Evolutionary conservation across 352 stramenopile species (phyloP).

Genomic region (Phytophthora cryptogea): DNA sequence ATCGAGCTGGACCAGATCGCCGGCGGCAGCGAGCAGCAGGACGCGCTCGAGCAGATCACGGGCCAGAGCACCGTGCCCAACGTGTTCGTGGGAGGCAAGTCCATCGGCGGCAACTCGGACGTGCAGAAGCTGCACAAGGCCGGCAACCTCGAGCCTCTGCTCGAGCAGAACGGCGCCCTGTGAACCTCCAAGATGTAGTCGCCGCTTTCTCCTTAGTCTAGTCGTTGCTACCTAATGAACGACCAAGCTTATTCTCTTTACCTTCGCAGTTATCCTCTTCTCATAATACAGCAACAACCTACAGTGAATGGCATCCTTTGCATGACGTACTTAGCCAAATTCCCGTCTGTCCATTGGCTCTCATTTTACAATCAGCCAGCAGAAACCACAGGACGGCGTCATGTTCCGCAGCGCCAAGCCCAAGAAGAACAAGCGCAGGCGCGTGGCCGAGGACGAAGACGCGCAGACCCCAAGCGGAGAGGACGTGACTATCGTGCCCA

Average conservation of each 20-base stretch:
- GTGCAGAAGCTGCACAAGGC: conserved; percentile 85
- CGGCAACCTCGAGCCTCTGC: conserved; percentile 90
- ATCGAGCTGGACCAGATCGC: conserved; percentile 66
- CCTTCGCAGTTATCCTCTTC: neutral
- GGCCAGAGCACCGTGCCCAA: conserved; percentile 97
- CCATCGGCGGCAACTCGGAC: conserved; percentile 96
- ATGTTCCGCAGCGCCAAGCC: conserved; percentile 47
- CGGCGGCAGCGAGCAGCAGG: conserved; percentile 59
- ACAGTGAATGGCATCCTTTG: too few species aligned
- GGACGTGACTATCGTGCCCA: conserved; percentile 10
- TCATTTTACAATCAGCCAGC: conserved; percentile 4
- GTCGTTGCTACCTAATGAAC: conserved; percentile 14
- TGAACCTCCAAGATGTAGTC: conserved; percentile 32
- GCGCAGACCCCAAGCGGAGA: conserved; percentile 7
- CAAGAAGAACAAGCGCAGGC: conserved; percentile 52
- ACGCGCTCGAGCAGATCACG: conserved; percentile 65
- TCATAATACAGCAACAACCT: neutral
- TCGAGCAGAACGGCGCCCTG: conserved; percentile 70
- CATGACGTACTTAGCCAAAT: neutral
- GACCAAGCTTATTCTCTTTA: conserved; percentile 4
- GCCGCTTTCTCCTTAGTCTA: neutral
- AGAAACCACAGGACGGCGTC: neutral
- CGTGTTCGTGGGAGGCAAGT: conserved; percentile 96
- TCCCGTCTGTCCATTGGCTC: conserved; percentile 6
- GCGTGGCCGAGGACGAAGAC: conserved; percentile 44